Conservation (phyloP, 768 basidiomycete species). For the Podaxis sp. region DNA sequence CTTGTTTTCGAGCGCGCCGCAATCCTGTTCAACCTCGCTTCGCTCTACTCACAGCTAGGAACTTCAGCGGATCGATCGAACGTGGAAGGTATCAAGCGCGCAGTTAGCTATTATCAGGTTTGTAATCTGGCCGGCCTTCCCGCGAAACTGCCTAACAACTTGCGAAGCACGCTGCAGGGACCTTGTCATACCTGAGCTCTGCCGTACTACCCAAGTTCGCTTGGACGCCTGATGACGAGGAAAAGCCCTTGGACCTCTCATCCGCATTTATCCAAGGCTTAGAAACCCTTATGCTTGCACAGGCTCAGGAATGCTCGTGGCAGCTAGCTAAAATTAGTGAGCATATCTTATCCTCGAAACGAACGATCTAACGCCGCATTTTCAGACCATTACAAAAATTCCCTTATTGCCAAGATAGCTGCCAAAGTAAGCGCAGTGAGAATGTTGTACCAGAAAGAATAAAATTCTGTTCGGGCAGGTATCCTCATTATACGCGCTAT, state of each 20-base stretch:
- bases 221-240: conserved; percentile 46
- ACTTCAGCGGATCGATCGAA: conserved; percentile 65
- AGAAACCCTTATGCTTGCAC: conserved; percentile 81
- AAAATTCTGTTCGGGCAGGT: conserved; percentile 20
- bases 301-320: conserved; percentile 98
- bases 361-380: conserved; percentile 9
- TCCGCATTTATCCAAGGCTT: conserved; percentile 57
- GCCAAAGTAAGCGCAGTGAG: conserved; percentile 47
- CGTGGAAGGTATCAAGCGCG: conserved; percentile 82
- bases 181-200: conserved; percentile 57
- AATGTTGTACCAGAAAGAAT: neutral
- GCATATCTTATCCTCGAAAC: conserved; percentile 17
- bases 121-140: conserved; percentile 29
- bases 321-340: conserved; percentile 84
- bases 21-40: conserved; percentile 82
- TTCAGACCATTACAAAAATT: conserved; percentile 72
- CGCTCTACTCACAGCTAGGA: conserved; percentile 82
- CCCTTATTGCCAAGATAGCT: conserved; percentile 79
- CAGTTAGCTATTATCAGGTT: conserved; percentile 74
- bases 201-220: conserved; percentile 52
- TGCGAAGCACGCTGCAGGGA: conserved; percentile 65
- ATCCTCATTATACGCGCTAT: conserved; percentile 9
- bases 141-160: conserved; percentile 6
- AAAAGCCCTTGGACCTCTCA: conserved; percentile 67
- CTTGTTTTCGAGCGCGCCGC: conserved; percentile 81